A percentile compares a stretch with the other conserved stretches of the same genome.
phyloP scores from a whole-genome alignment of 108 stramenopile genomes.

The Skeletonema menzelii region DNA sequence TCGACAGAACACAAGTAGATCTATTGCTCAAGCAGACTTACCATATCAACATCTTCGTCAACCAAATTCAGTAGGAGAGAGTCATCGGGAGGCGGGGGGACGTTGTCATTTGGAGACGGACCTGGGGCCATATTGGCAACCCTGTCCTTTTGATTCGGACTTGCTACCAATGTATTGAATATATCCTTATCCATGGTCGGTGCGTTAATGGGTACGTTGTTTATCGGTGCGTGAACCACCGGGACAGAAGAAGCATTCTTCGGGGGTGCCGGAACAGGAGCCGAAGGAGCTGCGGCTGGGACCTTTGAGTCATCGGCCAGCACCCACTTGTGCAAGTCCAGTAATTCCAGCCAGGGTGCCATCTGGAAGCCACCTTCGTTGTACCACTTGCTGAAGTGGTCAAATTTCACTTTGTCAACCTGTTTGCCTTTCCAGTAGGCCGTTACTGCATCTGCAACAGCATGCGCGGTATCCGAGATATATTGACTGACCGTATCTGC shows the following conservation, averaged over 20 bases:
- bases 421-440: conserved; percentile 68
- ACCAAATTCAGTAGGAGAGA: conserved; percentile 33
- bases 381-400: conserved; percentile 94
- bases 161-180: conserved; percentile 33
- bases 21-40: neutral
- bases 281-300: conserved; percentile 4
- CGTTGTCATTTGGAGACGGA: conserved; percentile 6
- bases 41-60: conserved; percentile 35
- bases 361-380: conserved; percentile 93
- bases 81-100: conserved; percentile 28
- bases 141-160: conserved; percentile 16
- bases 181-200: conserved; percentile 6
- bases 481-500: conserved; percentile 70
- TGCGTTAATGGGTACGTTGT: neutral
- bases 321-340: conserved; percentile 94
- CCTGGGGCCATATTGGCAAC: neutral
- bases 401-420: conserved; percentile 79
- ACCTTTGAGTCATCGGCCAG: conserved; percentile 50
- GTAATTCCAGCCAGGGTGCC: conserved; percentile 94
- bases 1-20: neutral
- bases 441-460: conserved; percentile 85
- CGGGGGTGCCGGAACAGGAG: neutral
- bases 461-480: conserved; percentile 79
- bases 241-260: neutral
- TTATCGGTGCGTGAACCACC: neutral